These are phyloP conservation scores for Phytophthora ramorum DNA, from an alignment of 352 stramenopile species.

Conservation along the genomic window DNA sequence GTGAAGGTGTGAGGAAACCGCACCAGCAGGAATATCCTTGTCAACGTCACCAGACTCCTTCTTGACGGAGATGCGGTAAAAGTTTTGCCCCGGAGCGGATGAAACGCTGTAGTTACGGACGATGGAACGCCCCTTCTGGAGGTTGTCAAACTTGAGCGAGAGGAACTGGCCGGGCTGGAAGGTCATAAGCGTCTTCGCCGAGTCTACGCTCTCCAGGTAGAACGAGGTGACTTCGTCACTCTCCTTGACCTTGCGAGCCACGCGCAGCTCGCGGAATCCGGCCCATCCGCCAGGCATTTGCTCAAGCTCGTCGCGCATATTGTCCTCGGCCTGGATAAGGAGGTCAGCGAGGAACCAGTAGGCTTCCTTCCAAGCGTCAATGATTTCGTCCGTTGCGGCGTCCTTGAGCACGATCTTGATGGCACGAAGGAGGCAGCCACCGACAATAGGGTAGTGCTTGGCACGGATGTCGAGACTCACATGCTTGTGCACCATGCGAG, in stretches of 20 bases:
- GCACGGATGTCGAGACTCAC: constrained; percentile 63
- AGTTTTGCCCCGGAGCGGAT: constrained; percentile 40
- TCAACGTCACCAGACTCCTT: constrained; percentile 44
- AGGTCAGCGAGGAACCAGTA: constrained; percentile 69
- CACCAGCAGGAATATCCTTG: constrained; percentile 41
- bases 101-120: constrained; percentile 70
- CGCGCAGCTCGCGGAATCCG: constrained; percentile 64
- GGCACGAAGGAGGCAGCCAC: constrained; percentile 54
- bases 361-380: constrained; percentile 59
- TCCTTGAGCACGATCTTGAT: constrained; percentile 65
- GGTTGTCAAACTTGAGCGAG: constrained; percentile 55
- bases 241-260: constrained; percentile 58
- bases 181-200: constrained; percentile 36
- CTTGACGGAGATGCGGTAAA: constrained; percentile 73
- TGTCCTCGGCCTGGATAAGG: constrained; percentile 64
- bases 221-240: constrained; percentile 64
- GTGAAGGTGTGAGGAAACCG: constrained; percentile 68
- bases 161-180: constrained; percentile 71
- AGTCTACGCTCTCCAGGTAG: constrained; percentile 54
- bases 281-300: constrained; percentile 52
- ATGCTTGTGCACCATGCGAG: constrained; percentile 71
- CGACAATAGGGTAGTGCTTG: constrained; percentile 78
- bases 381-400: constrained; percentile 66
- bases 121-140: constrained; percentile 43
- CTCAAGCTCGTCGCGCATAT: constrained; percentile 44